Percentiles rank a stretch among this genome's conserved stretches.
Conservation (phyloP, 306 rosid genomes). For the Begonia peltatifolia region DNA sequence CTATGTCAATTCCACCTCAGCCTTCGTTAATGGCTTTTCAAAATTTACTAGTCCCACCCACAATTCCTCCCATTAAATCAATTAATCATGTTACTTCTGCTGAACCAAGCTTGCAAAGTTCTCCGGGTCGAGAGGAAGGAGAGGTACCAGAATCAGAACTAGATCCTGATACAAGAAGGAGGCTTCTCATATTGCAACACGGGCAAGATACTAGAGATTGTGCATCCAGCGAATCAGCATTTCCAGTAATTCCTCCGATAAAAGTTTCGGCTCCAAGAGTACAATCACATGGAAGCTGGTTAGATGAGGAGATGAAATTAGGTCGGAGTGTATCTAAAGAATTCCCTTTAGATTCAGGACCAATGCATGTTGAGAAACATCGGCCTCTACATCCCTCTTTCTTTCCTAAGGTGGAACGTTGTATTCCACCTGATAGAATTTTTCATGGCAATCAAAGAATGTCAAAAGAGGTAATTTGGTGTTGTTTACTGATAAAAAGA, state of each 20-base stretch:
- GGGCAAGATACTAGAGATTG: slow-evolving; percentile 90
- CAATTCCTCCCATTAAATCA: slow-evolving; percentile 40
- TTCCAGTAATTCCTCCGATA: slow-evolving; percentile 46
- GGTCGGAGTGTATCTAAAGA: slow-evolving; percentile 50
- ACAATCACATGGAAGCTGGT: slow-evolving; percentile 63
- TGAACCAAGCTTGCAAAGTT: slow-evolving; percentile 68
- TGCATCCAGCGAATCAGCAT: slow-evolving; percentile 51
- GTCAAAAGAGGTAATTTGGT: slow-evolving; percentile 56
- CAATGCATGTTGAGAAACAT: slow-evolving; percentile 57
- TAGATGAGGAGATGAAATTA: slow-evolving; percentile 72
- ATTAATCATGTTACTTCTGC: slow-evolving; percentile 36
- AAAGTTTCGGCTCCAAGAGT: slow-evolving; percentile 48
- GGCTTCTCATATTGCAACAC: slow-evolving; percentile 97
- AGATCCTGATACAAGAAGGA: slow-evolving; percentile 97
- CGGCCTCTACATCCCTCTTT: slow-evolving; percentile 55
- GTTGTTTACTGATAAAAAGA: background rate
- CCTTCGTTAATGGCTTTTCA: slow-evolving; percentile 34
- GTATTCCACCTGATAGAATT: slow-evolving; percentile 57
- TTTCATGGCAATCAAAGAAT: slow-evolving; percentile 62
- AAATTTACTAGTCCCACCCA: slow-evolving; percentile 44
- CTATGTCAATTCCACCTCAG: slow-evolving; percentile 51
- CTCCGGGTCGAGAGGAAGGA: slow-evolving; percentile 99
- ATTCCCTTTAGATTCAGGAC: slow-evolving; percentile 56
- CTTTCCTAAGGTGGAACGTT: slow-evolving; percentile 60
- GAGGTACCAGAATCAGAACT: slow-evolving; percentile 98